Conservation (phyloP, 441 rosid species). For the Eruca vesicaria region DNA sequence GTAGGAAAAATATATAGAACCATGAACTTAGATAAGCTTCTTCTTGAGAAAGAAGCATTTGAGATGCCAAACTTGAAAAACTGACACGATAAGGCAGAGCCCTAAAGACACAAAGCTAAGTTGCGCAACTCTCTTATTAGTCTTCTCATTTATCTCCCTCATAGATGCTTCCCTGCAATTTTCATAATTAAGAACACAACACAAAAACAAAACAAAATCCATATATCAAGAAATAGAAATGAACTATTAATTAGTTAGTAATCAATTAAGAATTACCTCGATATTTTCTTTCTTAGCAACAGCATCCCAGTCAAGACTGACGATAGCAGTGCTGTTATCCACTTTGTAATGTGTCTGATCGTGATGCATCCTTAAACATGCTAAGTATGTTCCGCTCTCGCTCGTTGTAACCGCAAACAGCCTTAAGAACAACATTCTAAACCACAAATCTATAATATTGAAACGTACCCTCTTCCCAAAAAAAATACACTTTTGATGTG, state of each 20-base stretch:
- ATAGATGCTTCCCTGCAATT: slow-evolving; percentile 66
- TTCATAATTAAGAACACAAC: not conserved
- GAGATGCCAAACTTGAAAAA: slow-evolving; percentile 66
- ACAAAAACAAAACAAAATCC: not conserved
- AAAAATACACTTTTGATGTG: too few relatives aligned
- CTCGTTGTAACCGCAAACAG: too few relatives aligned
- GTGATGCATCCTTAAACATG: slow-evolving; percentile 66
- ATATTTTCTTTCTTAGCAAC: slow-evolving; percentile 77
- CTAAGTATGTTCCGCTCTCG: slow-evolving; percentile 52
- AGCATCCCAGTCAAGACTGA: slow-evolving; percentile 75
- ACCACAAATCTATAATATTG: too few relatives aligned
- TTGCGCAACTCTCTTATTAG: slow-evolving; percentile 71
- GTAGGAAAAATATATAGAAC: not conserved
- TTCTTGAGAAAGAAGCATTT: too few relatives aligned
- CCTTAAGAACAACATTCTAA: too few relatives aligned
- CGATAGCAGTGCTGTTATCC: slow-evolving; percentile 25
- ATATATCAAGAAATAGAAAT: not conserved
- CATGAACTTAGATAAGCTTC: too few relatives aligned
- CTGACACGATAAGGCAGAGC: slow-evolving; percentile 49
- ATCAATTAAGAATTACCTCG: slow-evolving; percentile 42
- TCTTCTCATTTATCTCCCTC: slow-evolving; percentile 73
- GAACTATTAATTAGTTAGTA: not conserved
- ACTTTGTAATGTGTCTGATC: slow-evolving; percentile 36
- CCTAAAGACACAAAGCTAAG: slow-evolving; percentile 71
- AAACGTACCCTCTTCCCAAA: too few relatives aligned